Percentiles rank a stretch among this genome's conserved stretches.
phyloP scores from a whole-genome alignment of 139 green algal species.

The Coccomyxa sp. region DNA sequence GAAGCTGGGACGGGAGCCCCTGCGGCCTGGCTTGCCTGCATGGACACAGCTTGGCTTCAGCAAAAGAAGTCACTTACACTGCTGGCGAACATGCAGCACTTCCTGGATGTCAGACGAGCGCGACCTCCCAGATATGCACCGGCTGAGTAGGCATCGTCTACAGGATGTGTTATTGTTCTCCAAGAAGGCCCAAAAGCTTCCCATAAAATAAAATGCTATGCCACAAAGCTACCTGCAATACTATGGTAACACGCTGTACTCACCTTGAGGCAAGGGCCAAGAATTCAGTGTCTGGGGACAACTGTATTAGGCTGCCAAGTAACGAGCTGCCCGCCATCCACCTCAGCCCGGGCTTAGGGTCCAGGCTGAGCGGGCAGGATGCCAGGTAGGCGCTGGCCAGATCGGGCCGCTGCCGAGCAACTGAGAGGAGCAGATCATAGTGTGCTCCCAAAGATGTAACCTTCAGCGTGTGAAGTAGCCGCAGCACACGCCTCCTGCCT shows the following conservation, averaged over 20 bases:
- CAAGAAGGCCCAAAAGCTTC: too few species aligned
- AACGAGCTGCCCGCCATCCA: constrained; percentile 10
- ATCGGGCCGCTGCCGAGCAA: constrained; percentile 22
- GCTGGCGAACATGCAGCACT: too few species aligned
- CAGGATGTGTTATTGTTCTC: too few species aligned
- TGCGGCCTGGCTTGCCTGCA: too few species aligned
- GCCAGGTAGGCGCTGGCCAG: constrained; percentile 45
- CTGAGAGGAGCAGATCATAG: constrained; percentile 30
- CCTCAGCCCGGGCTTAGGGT: constrained; percentile 26
- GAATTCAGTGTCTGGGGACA: neutral
- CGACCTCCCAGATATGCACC: too few species aligned
- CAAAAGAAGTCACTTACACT: too few species aligned
- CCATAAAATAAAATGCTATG: too few species aligned
- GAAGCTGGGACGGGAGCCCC: too few species aligned
- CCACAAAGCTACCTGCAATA: too few species aligned
- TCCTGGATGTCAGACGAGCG: too few species aligned
- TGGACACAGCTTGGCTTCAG: too few species aligned
- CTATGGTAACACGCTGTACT: neutral
- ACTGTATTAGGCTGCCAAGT: constrained; percentile 1
- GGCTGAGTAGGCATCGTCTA: too few species aligned
- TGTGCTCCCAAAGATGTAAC: neutral
- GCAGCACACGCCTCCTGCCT: constrained; percentile 14
- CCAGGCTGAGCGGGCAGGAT: constrained; percentile 30
- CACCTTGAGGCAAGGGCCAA: neutral
- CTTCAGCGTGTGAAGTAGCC: constrained; percentile 14